Percentiles rank a stretch among this genome's conserved stretches.
These are phyloP conservation scores for Stagonosporopsis cucurbitacearum DNA, from an alignment of 2,329 filamentous ascomycete genomes.

Conservation along the genomic window DNA sequence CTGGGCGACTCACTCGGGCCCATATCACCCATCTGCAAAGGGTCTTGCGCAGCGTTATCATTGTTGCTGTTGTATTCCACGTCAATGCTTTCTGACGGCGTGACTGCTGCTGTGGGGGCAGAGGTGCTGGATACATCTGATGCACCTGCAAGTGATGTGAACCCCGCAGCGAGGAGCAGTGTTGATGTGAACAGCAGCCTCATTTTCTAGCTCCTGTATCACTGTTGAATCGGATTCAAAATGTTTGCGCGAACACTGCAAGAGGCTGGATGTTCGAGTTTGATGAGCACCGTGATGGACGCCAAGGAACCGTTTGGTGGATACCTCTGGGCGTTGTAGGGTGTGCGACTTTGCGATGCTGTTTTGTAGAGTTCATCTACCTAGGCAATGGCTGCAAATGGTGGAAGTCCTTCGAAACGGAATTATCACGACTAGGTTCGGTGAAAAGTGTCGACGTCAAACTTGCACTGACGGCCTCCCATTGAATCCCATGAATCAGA, in stretches of 20 bases:
- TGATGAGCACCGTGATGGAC: slow-evolving; percentile 32
- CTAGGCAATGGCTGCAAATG: too few species aligned
- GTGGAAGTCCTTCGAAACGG: too few species aligned
- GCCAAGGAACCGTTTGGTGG: slow-evolving; percentile 22
- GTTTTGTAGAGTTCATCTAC: too few species aligned
- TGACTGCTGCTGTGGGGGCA: not conserved
- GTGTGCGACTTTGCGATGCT: too few species aligned
- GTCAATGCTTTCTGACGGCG: not conserved
- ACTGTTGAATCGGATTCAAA: not conserved
- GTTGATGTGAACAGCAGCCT: not conserved
- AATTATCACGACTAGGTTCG: too few species aligned
- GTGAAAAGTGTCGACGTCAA: too few species aligned
- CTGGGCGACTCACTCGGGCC: slow-evolving; percentile 11
- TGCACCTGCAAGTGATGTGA: not conserved
- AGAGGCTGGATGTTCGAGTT: not conserved
- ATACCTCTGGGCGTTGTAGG: not conserved
- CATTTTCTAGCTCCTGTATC: not conserved
- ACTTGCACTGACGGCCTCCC: too few species aligned
- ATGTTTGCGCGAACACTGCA: not conserved
- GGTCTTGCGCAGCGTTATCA: slow-evolving; percentile 13
- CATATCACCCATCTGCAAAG: slow-evolving; percentile 22
- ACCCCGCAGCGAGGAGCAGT: not conserved
- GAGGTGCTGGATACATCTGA: not conserved
- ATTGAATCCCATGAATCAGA: too few species aligned
- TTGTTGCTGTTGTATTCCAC: not conserved